Base-by-base conservation (phyloP, 768 basidiomycete genomes). In the Hysterangium stoloniferum region DNA sequence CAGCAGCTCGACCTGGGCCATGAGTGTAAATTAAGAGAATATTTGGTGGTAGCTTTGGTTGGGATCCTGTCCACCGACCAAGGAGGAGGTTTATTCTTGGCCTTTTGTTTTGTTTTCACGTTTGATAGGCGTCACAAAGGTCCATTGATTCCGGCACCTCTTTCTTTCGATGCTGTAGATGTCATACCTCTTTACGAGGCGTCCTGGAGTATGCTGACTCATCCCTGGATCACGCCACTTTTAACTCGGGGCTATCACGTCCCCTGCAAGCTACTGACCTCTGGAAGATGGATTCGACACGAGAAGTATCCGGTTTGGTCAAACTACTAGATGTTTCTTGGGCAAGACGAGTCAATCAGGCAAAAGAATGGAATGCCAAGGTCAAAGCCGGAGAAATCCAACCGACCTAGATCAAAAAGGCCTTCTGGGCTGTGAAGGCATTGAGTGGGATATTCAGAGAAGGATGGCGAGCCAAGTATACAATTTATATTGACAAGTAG, bases 221-320 rank as follows among this genome's bases (percentile, higher is more conserved):
- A 79, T 59, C 59, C 71, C 33, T 87, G 84, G 80, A 77, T 87
- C 29, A 75, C 73, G n/a, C 45, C 28, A 6, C 27, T 41, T 5
- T 52, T 79, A 77, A 66, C 70, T 8, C 66, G 82, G 34, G 84
- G 85, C 0, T 86, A 82, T 59, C 80, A 59, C 71, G 86, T 25
- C 81, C 84, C 1, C 68, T 90, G 7, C 83, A 84, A 58, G 81
- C 82, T 0, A 77, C 82, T 1, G 87, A 90, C 64, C 64, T 88
- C 11, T 86, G 84, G 83, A 78, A 77, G 59, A 67, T 88, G 54
- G 76, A 78, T 50, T 61, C 68, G 3, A 58, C 70, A 4, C 72
- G 74, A 28, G 72, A 80, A 57, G 68, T 77, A 13, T 73, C 70
- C 0, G 53, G 58, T 17, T 68, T 88, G 24, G 74, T 80, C 1